Evolutionary conservation across 495 filamentous ascomycete species (phyloP), one percentile per base, ranked within the genome.

Genomic region (Penicillium longicatenatum): DNA sequence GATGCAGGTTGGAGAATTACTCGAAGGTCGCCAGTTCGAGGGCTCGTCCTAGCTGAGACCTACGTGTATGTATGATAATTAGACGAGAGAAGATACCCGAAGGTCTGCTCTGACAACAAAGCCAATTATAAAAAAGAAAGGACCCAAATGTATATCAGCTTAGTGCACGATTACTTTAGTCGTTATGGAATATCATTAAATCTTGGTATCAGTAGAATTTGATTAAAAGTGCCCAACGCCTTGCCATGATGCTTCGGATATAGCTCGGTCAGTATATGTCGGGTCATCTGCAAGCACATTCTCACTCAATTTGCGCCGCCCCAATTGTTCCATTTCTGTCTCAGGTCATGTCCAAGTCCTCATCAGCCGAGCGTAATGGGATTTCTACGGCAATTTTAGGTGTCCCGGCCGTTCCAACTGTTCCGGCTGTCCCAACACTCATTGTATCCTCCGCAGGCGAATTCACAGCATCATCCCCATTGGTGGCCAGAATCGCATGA

Each of bases 331-430:
- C 45, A 30, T 48, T n/a, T 8, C 3, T 22, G 4, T 48, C 24
- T 48, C 16, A 47, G 46, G 66, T 70, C 73, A 80, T 80, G 45
- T 78, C 75, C 45, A 76, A 58, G 63, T 79, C 77, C 39, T 61
- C 76, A 56, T 73, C 67, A 21, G 44, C 47, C 12, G 35, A 55
- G 24, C 39, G 43, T 31, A 59, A 59, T 0, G 64, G 54, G 14
- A 55, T 55, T 20, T 75, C 72, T 16, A 54, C 60, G 16, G 52
- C 43, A 21, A 54, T 50, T 43, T 54, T 65, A 12, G 71, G 70
- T 4, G 69, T 77, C 26, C 58, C 64, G 53, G 58, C 62, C 16
- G 63, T 70, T 4, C 55, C 31, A 35, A 11, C 12, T 7, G 69
- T 76, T 24, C 58, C 64, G 55, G 59, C 60, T 9, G 63, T 70